Evolutionary conservation across 1,139 yeast species (phyloP).

Genomic region (Saccharomyces pastorianus): DNA sequence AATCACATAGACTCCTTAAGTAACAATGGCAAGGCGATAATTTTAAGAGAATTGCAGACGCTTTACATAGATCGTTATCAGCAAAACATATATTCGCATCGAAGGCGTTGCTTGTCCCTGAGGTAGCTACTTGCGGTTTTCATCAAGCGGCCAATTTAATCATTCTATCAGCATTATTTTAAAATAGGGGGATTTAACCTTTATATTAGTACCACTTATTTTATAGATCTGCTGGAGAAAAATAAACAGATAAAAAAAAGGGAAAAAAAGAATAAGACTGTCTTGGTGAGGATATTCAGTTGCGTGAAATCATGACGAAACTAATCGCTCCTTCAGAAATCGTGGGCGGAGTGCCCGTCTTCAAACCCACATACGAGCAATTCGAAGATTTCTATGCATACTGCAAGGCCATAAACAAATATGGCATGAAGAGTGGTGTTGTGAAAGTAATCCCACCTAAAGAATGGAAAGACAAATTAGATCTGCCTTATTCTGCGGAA

Average conservation of each 20-base stretch:
- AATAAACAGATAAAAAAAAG: background rate
- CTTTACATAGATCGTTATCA: background rate
- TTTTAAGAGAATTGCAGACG: background rate
- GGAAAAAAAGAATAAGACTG: background rate
- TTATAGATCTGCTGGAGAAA: background rate
- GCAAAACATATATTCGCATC: background rate
- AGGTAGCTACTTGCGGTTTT: background rate
- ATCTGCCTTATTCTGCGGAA: constrained; percentile 15
- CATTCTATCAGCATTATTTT: background rate
- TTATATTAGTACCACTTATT: background rate
- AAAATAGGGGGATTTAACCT: background rate
- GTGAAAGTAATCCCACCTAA: constrained; percentile 72
- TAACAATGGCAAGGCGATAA: background rate
- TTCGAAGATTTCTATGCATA: constrained; percentile 61
- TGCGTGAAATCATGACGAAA: background rate
- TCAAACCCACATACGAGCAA: constrained; percentile 50
- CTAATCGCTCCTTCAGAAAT: constrained; percentile 9
- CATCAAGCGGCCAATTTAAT: background rate
- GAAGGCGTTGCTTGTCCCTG: background rate
- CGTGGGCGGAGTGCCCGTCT: constrained; percentile 51
- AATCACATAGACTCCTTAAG: background rate
- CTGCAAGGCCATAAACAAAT: constrained; percentile 54
- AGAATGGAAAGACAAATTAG: constrained; percentile 47
- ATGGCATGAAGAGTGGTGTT: constrained; percentile 74
- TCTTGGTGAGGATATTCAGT: background rate